Evolutionary conservation across 352 stramenopile species (phyloP).

Genomic region (Thraustochytrium aureum): DNA sequence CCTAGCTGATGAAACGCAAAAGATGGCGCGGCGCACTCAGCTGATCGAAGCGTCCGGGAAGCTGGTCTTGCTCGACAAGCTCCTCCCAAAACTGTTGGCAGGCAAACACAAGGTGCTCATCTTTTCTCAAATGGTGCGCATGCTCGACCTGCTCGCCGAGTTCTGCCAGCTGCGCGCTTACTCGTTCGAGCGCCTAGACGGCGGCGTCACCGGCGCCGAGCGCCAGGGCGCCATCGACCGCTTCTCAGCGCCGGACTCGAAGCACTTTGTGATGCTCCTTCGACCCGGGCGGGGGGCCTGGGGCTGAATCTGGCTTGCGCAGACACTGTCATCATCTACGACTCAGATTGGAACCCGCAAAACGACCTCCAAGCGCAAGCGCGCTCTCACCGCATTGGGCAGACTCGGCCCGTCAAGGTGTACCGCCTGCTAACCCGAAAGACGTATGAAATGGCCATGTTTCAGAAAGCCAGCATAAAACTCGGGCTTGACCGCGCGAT

Average conservation of each 20-base stretch:
- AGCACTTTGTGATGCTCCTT: slow-evolving; percentile 97
- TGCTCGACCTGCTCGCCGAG: slow-evolving; percentile 88
- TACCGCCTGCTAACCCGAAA: slow-evolving; percentile 89
- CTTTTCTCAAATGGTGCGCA: slow-evolving; percentile 97
- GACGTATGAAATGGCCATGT: slow-evolving; percentile 93
- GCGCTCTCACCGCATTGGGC: slow-evolving; percentile 80
- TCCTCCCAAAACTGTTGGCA: slow-evolving; percentile 93
- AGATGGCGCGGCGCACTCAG: slow-evolving; percentile 75
- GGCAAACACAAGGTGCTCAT: slow-evolving; percentile 98
- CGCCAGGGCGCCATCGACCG: slow-evolving; percentile 95
- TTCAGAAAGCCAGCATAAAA: slow-evolving; percentile 88
- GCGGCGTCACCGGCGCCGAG: slow-evolving; percentile 85
- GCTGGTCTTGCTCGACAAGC: slow-evolving; percentile 95
- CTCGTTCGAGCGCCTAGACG: slow-evolving; percentile 68
- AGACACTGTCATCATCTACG: slow-evolving; percentile 68
- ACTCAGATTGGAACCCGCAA: slow-evolving; percentile 76
- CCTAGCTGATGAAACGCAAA: slow-evolving; percentile 73
- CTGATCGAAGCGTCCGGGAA: slow-evolving; percentile 76
- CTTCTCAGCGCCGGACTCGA: slow-evolving; percentile 77
- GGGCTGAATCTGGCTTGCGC: slow-evolving; percentile 96
- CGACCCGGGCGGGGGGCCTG: slow-evolving; percentile 93
- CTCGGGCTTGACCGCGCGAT: slow-evolving; percentile 86
- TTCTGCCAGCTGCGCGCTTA: slow-evolving; percentile 65
- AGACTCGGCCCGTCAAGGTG: slow-evolving; percentile 81
- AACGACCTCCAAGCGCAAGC: slow-evolving; percentile 75